Base-by-base conservation (phyloP, 306 rosid species). In the Pachyrhizus erosus region DNA sequence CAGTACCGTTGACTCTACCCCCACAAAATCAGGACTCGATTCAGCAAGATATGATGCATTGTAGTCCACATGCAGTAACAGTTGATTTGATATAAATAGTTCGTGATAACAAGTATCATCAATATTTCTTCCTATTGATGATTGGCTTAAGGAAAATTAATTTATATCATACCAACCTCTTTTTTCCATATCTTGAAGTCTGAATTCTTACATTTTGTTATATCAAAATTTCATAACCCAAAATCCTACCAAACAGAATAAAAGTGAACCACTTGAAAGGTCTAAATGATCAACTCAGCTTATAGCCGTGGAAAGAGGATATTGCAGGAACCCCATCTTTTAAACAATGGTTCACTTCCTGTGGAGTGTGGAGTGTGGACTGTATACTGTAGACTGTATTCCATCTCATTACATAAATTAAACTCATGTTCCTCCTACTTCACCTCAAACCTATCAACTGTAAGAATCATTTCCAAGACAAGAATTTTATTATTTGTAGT, bases 231-330 rank as follows among this genome's bases (percentile, higher is more conserved):
- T 64, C n/a, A 37, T 45, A 58, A 29, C 14, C 33, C 31, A 70
- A 68, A 75, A 74, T 10, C 77, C 64, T 46, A 49, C 70, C 66
- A 48, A 60, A 80, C 52, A 80, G 75, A 60, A 79, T 80, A 49
- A 80, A 80, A 70, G 81, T 68, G 78, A 73, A 52, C 26, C 66
- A 52, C 49, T 73, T 69, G 83, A 69, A 52, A 68, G 57, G 48
- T 58, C 55, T 54, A 18, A 52, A 42, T 40, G 46, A 68, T 45
- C 34, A 61, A 70, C 33, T 43, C 27, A 52, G 46, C 49, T 78
- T 48, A 55, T 6, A 57, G 68, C 77, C 81, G 39, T 67, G 80
- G 40, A 79, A 48, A 57, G 11, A 51, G 17, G 74, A 49, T 49
- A 49, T 52, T 64, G 27, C 13, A 51, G 37, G 70, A 51, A 24